Evolutionary conservation across 2,329 filamentous ascomycete species (phyloP), one percentile per base, ranked within the genome.

Genomic region (Paraphaeosphaeria minitans): DNA sequence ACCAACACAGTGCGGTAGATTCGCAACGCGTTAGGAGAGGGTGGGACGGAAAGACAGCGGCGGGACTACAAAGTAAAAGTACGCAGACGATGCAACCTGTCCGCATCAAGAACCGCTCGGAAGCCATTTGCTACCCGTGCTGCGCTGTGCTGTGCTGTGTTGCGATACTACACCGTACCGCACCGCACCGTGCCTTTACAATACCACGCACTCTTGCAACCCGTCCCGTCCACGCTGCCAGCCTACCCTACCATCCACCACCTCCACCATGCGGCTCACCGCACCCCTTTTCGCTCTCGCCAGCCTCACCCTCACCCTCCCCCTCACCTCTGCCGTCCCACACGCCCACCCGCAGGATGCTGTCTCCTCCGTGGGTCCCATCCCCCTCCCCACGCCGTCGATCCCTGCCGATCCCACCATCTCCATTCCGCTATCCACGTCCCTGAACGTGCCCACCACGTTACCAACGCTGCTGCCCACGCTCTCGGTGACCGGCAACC

Each of bases 391-490:
- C 12, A 50, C 54, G 16, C 31, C 6, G 29, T 31, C 47, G 39
- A 35, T 45, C 45, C 51, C 45, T 27, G 46, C 54, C 27, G 46
- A 45, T 37, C 57, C 64, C 4, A 72, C 70, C 6, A 12, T 61
- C 10, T 42, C 64, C 5, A 14, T 61, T 3, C 35, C 56, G 14
- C 45, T 57, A 3, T 65, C 60, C 2, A 72, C 69, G 3, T 69
- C 66, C 14, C 61, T 70, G 27, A 68, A 71, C 39, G 64, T 72
- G 19, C 55, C 59, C 10, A 55, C 55, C n/a, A 56, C 58, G 22
- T 22, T 43, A 45, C 13, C 52, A 14, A 61, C 42, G 19, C 47
- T 27, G 52, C 52, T 48, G 41, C 45, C 53, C 13, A 43, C 43
- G 5, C 29, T 48, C 33, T n/a, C 42, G 37, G 22, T 27, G 46